Base-by-base conservation (phyloP, 1,284 basidiomycete genomes). In the Papiliotrema nemorosa region DNA sequence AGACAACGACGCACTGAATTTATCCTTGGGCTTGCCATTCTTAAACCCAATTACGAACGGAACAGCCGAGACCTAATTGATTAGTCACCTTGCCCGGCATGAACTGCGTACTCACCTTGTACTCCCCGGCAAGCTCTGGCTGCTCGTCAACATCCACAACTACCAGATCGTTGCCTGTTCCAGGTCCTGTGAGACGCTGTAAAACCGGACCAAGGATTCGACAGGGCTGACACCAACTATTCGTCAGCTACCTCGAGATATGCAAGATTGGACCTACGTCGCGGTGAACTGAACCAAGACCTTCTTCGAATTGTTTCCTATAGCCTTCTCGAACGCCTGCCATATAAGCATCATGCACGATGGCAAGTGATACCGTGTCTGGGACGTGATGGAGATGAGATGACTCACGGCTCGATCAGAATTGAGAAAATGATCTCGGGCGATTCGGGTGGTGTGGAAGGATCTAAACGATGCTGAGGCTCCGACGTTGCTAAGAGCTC, bases 401-500 rank as follows among this genome's bases (percentile, higher is more conserved):
- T 31, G 29, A 39, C 59, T 22, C 37, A 65, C 63, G 34, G 49
- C 60, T 3, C 47, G 49, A 46, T 61, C 49, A 7, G 54, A 60
- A 46, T 67, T 48, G 22, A 67, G 45, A 50, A 60, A 65, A 53
- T 67, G 65, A 39, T 67, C 65, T n/a, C 60, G 47, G 18, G 49
- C 50, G 27, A 57, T 52, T 5, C 57, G 50, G 34, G 59, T 48
- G 12, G 58, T 39, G 51, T 53, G 47, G 20, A 63, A 54, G 3
- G 16, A 16, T 31, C 45, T 20, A 4, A 16, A 13, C 5, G 29
- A 44, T 6, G 20, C 7, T 5, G 21, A 22, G 5, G 39, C 9
- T 13, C 13, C 21, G 12, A 26, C 5, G 9, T 5, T 24, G 21
- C 92, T 96, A 67, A 70, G 79, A 66, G 77, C 66, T 14, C 25